phyloP scores from a whole-genome alignment of 768 basidiomycete genomes.

The Glaciozyma antarctica region DNA sequence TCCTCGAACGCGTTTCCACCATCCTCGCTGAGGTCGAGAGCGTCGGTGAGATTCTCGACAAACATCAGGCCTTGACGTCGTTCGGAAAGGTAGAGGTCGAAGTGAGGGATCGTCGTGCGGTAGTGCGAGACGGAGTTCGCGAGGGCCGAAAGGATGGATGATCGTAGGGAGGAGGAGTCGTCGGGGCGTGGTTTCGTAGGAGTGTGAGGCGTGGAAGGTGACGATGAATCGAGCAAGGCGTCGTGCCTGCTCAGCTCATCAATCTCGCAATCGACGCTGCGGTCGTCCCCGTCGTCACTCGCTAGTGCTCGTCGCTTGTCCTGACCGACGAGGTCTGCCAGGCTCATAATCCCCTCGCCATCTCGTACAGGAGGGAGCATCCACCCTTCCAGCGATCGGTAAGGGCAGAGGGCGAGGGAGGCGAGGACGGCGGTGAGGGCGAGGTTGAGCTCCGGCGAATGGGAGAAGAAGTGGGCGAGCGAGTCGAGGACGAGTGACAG shows the following conservation, averaged over 20 bases:
- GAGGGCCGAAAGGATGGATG: constrained; percentile 68
- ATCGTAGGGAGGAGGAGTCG: constrained; percentile 46
- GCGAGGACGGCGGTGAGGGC: constrained; percentile 74
- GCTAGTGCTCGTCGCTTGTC: constrained; percentile 5
- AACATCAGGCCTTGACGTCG: constrained; percentile 81
- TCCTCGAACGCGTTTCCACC: constrained; percentile 15
- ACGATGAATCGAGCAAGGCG: constrained; percentile 2
- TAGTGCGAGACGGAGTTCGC: constrained; percentile 73
- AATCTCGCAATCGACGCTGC: constrained; percentile 67
- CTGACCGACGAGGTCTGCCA: neutral
- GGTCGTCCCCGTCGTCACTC: constrained; percentile 61
- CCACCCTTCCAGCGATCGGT: constrained; percentile 81
- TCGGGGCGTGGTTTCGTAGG: neutral
- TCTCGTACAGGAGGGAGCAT: constrained; percentile 47
- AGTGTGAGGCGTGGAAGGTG: neutral
- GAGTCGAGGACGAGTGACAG: constrained; percentile 60
- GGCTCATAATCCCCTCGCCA: neutral
- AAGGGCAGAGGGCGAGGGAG: constrained; percentile 70
- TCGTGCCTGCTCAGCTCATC: constrained; percentile 55
- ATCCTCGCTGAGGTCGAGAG: constrained; percentile 57
- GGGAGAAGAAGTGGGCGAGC: constrained; percentile 69
- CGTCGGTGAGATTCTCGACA: constrained; percentile 84
- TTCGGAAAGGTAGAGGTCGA: constrained; percentile 75
- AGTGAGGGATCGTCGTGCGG: constrained; percentile 60
- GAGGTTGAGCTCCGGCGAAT: constrained; percentile 77